These are phyloP conservation scores for Isatis tinctoria DNA, from an alignment of 345 rosid species.

Conservation along the genomic window DNA sequence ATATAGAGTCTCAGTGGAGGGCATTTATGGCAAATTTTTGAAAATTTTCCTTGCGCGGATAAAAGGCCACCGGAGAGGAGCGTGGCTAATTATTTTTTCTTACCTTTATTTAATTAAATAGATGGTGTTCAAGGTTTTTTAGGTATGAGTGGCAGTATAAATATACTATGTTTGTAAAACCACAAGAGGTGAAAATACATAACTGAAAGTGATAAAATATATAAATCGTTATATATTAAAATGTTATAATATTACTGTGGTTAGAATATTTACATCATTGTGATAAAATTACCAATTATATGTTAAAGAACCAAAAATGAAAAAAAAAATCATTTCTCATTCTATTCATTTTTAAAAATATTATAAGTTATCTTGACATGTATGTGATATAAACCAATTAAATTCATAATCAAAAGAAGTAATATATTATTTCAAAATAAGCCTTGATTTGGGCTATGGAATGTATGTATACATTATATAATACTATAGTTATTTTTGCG, in stretches of 20 bases:
- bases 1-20: constrained; percentile 19
- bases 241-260: no score
- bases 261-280: neutral
- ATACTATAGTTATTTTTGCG: no score
- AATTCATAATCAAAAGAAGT: neutral
- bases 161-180: no score
- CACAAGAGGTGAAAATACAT: no score
- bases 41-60: constrained; percentile 36
- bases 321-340: neutral
- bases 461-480: no score
- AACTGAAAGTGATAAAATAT: no score
- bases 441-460: no score
- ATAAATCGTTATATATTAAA: no score
- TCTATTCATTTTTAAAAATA: no score
- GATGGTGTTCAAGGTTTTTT: neutral
- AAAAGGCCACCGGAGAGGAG: constrained; percentile 23
- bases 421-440: neutral
- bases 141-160: no score
- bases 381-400: neutral
- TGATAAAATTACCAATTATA: neutral
- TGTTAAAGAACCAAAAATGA: neutral
- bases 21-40: constrained; percentile 18
- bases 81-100: neutral
- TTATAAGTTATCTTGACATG: neutral
- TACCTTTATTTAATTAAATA: neutral